Base-by-base conservation (phyloP, 805 yeast genomes). In the Myxozyma geophila region DNA sequence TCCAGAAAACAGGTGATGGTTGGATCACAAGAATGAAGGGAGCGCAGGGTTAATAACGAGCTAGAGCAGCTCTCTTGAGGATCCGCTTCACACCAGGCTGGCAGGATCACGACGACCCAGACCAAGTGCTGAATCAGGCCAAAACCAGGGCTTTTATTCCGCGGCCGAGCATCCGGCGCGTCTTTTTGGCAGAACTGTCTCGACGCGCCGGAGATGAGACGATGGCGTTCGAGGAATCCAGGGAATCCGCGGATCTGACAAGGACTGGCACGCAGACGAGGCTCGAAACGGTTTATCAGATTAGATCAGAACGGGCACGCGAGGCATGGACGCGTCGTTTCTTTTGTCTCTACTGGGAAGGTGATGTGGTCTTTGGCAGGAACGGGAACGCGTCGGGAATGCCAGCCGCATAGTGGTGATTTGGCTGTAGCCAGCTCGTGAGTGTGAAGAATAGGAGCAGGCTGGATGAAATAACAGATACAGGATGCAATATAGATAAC, bases 251-350 rank as follows among this genome's bases (percentile, higher is more conserved):
- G 33, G 55, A 52, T 40, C 33, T 17, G 55, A 39, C 46, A 40
- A 52, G 15, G 37, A 28, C 28, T 28, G 28, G 28, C 28, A 28
- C 28, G 28, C 28, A 28, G 28, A 28, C 28, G 28, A 54, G 46
- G n/a, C 54, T 21, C 35, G 48, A 57, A 40, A 51, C 28, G 28
- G 28, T 2, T 54, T 50, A 57, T 41, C 57, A 49, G 51, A 35
- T 49, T 51, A 7, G 35, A 13, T n/a, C 40, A 8, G 50, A 54
- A 17, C 12, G 23, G 19, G 41, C 28, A 33, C 13, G 28, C 35
- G 53, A 44, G 41, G 28, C 52, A 21, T 46, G 52, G 46, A 6
- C 19, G 33, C 21, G 28, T 28, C 28, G 28, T 28, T 28, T 28
- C 28, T 28, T 28, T 28, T 28, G 28, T 8, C 10, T 50, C 41